These are phyloP conservation scores for Peronosclerospora sorghi DNA, from an alignment of 352 stramenopile genomes.

Conservation along the genomic window DNA sequence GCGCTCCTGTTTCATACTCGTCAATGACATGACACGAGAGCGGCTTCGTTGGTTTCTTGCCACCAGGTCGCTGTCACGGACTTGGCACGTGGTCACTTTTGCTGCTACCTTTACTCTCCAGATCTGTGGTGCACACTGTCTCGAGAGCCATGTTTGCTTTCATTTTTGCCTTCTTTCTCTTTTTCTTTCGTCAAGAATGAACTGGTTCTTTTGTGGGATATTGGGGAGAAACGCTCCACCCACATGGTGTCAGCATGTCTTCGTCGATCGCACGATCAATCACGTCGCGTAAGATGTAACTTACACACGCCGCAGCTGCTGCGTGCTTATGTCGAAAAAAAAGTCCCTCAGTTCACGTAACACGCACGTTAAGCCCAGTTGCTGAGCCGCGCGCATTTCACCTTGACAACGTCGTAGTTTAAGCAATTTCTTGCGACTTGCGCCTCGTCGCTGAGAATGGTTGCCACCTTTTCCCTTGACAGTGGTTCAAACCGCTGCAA, in stretches of 20 bases:
- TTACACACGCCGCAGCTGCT: constrained; percentile 12
- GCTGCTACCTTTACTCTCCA: neutral
- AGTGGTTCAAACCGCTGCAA: too few species aligned
- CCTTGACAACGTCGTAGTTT: constrained; percentile 45
- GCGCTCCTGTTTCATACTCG: constrained; percentile 11
- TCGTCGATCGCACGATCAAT: constrained; percentile 26
- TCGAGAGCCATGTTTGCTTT: constrained; percentile 3
- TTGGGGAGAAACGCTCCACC: constrained; percentile 6
- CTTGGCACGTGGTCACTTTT: neutral
- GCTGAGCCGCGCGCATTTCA: constrained; percentile 25
- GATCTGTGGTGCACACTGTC: too few species aligned
- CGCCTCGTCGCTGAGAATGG: constrained; percentile 44
- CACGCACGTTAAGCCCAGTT: constrained; percentile 23
- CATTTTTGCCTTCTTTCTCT: constrained; percentile 22
- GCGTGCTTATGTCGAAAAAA: constrained; percentile 24
- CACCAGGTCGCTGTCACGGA: constrained; percentile 2
- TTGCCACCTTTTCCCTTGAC: constrained; percentile 17
- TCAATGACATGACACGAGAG: neutral
- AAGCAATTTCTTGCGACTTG: constrained; percentile 52
- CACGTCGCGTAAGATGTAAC: constrained; percentile 26
- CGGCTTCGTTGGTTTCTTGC: constrained; percentile 4
- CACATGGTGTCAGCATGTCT: constrained; percentile 7
- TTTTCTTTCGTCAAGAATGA: constrained; percentile 16
- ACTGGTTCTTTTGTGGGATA: neutral
- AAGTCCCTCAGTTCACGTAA: constrained; percentile 29